phyloP scores from a whole-genome alignment of 495 filamentous ascomycete genomes.

The Aspergillus ellipticus region DNA sequence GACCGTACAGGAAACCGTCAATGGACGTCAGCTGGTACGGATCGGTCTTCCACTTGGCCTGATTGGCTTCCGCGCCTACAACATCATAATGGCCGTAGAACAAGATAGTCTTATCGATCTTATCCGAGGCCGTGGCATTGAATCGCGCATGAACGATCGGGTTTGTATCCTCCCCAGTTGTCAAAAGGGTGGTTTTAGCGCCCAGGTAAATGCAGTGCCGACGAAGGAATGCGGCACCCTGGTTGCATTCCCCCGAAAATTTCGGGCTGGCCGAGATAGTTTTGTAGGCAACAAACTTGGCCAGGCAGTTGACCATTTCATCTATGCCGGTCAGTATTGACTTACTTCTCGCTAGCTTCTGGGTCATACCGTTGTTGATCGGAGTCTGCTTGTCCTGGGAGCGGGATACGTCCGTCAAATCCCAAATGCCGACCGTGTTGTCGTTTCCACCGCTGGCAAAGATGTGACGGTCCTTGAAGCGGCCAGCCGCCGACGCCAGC shows the following conservation, averaged over 20 bases:
- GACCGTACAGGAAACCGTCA: conserved; percentile 94
- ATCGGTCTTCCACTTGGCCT: conserved; percentile 74
- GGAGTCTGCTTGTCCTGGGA: conserved; percentile 37
- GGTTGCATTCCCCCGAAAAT: conserved; percentile 83
- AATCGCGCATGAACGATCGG: conserved; percentile 90
- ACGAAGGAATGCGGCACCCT: conserved; percentile 86
- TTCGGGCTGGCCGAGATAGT: conserved; percentile 83
- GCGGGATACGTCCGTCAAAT: conserved; percentile 57
- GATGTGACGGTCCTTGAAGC: conserved; percentile 61
- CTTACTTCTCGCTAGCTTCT: background rate
- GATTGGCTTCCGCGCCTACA: conserved; percentile 82
- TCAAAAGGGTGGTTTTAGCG: conserved; percentile 79
- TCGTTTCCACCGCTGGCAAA: conserved; percentile 97
- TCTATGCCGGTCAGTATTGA: conserved; percentile 40
- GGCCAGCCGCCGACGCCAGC: conserved; percentile 76
- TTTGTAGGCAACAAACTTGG: conserved; percentile 81
- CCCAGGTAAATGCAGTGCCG: conserved; percentile 87
- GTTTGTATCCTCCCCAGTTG: conserved; percentile 70
- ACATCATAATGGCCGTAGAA: conserved; percentile 99
- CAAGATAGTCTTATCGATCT: conserved; percentile 79
- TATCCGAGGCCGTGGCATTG: conserved; percentile 48
- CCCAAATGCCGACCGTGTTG: conserved; percentile 83
- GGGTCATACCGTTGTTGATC: conserved; percentile 56
- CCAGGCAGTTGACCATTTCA: conserved; percentile 76
- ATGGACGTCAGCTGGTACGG: conserved; percentile 82